phyloP scores from a whole-genome alignment of 2,329 filamentous ascomycete species.

The Paecilomyces formosus region DNA sequence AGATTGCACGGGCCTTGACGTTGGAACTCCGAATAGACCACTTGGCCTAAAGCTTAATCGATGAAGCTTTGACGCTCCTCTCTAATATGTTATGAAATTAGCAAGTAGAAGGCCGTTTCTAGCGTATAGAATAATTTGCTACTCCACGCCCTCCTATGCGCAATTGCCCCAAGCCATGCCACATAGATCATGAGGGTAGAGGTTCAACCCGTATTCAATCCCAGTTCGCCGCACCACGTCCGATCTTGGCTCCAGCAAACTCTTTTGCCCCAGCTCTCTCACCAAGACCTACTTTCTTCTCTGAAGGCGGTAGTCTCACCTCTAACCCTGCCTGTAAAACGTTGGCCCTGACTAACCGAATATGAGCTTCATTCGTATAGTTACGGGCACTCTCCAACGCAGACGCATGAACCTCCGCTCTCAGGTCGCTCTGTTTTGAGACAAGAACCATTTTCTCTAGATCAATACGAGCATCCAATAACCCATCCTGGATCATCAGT shows the following conservation, averaged over 20 bases:
- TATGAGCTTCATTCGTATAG: slow-evolving; percentile 67
- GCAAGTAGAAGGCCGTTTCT: not conserved
- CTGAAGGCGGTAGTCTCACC: slow-evolving; percentile 38
- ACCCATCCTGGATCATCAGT: slow-evolving; percentile 64
- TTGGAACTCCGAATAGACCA: not conserved
- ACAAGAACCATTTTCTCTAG: slow-evolving; percentile 74
- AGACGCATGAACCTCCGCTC: slow-evolving; percentile 62
- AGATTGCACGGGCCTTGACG: not conserved
- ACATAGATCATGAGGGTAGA: not conserved
- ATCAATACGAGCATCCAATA: slow-evolving; percentile 74
- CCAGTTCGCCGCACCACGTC: not conserved
- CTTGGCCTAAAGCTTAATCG: not conserved
- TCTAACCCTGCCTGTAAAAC: slow-evolving; percentile 70
- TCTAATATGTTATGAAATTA: not conserved
- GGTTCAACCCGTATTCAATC: not conserved
- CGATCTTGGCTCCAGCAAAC: not conserved
- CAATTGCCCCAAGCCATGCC: not conserved
- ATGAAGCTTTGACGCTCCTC: not conserved
- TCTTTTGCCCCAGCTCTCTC: not conserved
- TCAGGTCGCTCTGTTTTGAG: slow-evolving; percentile 58
- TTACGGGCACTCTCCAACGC: slow-evolving; percentile 60
- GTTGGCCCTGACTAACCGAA: slow-evolving; percentile 71
- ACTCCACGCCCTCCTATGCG: not conserved
- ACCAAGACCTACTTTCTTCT: slow-evolving; percentile 1
- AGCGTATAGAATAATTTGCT: not conserved